Base-by-base conservation (phyloP, 129 eudicot genomes). In the Flaveria robusta region DNA sequence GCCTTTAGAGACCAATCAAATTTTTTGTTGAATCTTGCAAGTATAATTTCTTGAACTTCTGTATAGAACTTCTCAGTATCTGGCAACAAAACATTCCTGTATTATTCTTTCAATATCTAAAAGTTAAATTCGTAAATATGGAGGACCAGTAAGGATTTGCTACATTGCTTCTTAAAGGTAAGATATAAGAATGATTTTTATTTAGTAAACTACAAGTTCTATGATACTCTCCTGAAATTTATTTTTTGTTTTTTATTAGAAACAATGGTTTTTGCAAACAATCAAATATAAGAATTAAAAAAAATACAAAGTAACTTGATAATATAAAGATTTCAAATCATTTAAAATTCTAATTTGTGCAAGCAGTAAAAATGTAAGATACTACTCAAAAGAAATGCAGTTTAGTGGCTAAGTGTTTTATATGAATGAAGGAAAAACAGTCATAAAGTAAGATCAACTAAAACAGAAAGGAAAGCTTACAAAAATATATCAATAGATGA, bases 1-100 rank as follows among this genome's bases (percentile, higher is more conserved):
- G 97, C 90, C 83, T 91, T 95, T 14, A 95, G 84, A 65, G 99
- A 86, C 99, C 99, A 95, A 82, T 95, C 99, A 85, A 95, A 95
- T 46, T 89, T 94, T 82, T 94, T 91, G 81, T 87, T 91, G 84
- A 82, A 94, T 83, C 96, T 94, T 29, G 96, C 80, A 29, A 94
- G 92, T 67, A 95, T 89, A 20, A 68, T 89, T 86, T 91, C 99
- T 76, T 95, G 99, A 71, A 95, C 97, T 89, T 95, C 92, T 39
- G 94, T 95, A 52, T 95, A 95, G 85, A 95, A 95, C 55, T 86
- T 87, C 85, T 95, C 99, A 0, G 99, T 95, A 85, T 95, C 99
- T 95, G 89, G 62, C 67, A 79, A 62, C 31, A 80, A 63, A 81
- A 63, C 49, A 77, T 70, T 74, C 9, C 8, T 47, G 20, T 29